Percentiles rank a stretch among this genome's conserved stretches.
Conservation (phyloP, 164 flowering plant genomes). For the Berberis vulgaris region DNA sequence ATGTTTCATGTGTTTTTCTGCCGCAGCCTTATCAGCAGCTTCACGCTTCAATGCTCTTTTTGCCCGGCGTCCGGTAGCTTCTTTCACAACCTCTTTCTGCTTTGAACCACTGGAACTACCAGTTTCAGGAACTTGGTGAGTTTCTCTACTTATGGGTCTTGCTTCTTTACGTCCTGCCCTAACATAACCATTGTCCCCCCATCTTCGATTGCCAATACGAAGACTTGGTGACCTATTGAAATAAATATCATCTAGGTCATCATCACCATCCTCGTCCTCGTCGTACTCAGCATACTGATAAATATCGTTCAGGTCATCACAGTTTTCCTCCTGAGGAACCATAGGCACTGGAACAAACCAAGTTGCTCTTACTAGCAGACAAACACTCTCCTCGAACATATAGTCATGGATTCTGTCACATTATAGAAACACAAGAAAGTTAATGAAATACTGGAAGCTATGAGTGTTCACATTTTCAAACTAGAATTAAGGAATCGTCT, state of each 20-base stretch:
- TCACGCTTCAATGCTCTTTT: conserved; percentile 82
- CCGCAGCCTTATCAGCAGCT: conserved; percentile 84
- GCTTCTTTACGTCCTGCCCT: conserved; percentile 82
- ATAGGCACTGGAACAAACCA: conserved; percentile 69
- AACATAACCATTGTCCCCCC: conserved; percentile 89
- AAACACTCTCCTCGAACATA: conserved; percentile 96
- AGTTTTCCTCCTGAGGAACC: conserved; percentile 30
- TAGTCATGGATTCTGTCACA: conserved; percentile 64
- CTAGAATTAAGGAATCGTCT: not conserved
- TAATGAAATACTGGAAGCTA: not conserved
- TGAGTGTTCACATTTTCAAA: not conserved
- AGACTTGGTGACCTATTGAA: conserved; percentile 23
- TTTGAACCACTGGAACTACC: conserved; percentile 37
- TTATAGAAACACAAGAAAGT: not conserved
- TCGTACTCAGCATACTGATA: conserved; percentile 7
- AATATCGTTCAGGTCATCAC: conserved; percentile 19
- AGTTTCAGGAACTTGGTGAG: conserved; percentile 30
- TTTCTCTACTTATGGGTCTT: conserved; percentile 40
- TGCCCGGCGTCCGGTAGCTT: conserved; percentile 50
- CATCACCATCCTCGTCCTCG: conserved; percentile 36
- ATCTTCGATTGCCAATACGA: conserved; percentile 78
- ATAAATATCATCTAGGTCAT: conserved; percentile 5
- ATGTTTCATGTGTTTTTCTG: conserved; percentile 35
- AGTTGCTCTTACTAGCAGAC: conserved; percentile 80
- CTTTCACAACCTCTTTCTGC: conserved; percentile 30